Evolutionary conservation across 441 rosid species (phyloP), one percentile per base, ranked within the genome.

Genomic region (Dalechampia spathulata): DNA sequence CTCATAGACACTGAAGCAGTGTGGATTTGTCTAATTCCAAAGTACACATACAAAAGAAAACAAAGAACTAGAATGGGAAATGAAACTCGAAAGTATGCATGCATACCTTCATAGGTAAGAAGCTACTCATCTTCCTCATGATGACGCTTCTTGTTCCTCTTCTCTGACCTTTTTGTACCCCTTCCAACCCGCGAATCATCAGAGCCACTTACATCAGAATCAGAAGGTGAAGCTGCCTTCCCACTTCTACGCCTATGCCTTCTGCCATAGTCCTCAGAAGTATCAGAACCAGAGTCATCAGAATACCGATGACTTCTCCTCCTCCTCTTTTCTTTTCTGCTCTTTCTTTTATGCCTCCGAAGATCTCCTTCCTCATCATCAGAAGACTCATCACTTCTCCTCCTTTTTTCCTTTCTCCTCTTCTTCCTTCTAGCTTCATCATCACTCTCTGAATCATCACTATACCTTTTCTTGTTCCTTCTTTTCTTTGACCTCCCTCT

Each of bases 251-350:
- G 74, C 60, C 72, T 70, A 49, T 63, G 76, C 39, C 75, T 61
- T 55, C 85, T 76, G 42, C 69, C 63, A 55, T 67, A 63, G 60
- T 73, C 83, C 17, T 75, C 79, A 15, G 78, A 78, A 0, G 61
- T 61, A 39, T 74, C 80, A 0, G 89, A 74, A 49, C 72, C 80
- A 60, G 87, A 78, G 26, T 64, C 75, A 66, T 75, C 78, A 20
- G 85, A 72, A 42, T 60, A 47, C 16, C 70, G 61, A 62, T 72
- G 79, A 74, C 84, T 78, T 69, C 90, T 83, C 57, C 92, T 79
- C 69, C 90, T 78, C 65, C 83, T 73, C 75, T 79, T 83, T 65
- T 83, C 89, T 60, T 79, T 88, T 60, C 77, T 71, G 42, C 79
- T 82, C 71, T 72, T 81, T 60, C 87, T 78, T 66, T 64, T 75